Evolutionary conservation across 148 eudicot genomes (phyloP), one percentile per base, ranked within the genome.

Genomic region (Chenopodium suecicum): DNA sequence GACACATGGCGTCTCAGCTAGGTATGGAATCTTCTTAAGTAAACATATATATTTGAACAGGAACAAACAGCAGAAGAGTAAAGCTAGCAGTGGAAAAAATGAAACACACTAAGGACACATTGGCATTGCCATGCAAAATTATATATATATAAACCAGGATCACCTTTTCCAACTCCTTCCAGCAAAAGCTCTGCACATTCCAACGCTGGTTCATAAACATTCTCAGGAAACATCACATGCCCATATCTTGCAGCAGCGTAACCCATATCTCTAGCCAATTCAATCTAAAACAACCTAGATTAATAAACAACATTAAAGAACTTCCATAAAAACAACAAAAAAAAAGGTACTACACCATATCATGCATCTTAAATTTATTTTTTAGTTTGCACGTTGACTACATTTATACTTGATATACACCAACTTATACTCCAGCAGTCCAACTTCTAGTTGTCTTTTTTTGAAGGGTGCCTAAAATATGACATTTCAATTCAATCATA

Each of bases 171-270:
- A 41, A 96, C 99, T 50, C 99, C 99, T 75, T 88, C 93, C 87
- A 96, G 97, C 87, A 96, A 86, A 87, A 94, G 95, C 82, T 96
- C 97, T 23, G 97, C 94, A 88, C 94, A 94, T 79, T 84, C 88
- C 67, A 96, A 84, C 31, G 92, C 98, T 81, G 99, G 98, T 86
- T 94, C 98, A 83, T 96, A 86, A 70, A 96, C 99, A 89, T 96
- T 96, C 88, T 94, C 98, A 11, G 99, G 99, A 82, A 94, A 96
- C 99, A 96, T 96, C 68, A 96, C 97, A 91, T 94, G 98, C 63
- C 99, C 99, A 90, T 89, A 95, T 84, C 99, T 94, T 7, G 98
- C 99, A 83, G 97, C 95, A 86, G 97, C 89, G 86, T 96, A 96
- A 73, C 99, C 98, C 94, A 96, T 92, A 83, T 92, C 94, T 84